Evolutionary conservation across 768 basidiomycete species (phyloP).

Genomic region (Tephrocybe sp.): DNA sequence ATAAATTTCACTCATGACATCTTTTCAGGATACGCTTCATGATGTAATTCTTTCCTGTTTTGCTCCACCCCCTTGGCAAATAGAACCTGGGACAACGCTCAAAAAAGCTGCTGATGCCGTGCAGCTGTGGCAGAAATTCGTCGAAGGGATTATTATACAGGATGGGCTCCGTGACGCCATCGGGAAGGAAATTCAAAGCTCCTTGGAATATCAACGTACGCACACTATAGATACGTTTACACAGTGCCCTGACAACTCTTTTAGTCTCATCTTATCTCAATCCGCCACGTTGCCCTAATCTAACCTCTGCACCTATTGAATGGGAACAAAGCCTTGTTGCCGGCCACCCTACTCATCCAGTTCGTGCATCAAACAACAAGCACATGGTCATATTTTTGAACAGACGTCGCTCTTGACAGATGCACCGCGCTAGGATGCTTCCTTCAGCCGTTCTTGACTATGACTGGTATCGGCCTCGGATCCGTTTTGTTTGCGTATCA

Average conservation of each 20-base stretch:
- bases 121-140: constrained; percentile 43
- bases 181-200: constrained; percentile 43
- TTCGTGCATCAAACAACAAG: constrained; percentile 21
- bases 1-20: background rate
- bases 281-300: constrained; percentile 42
- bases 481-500: constrained; percentile 47
- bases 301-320: constrained; percentile 42
- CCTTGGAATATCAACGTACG: constrained; percentile 45
- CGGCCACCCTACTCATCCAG: constrained; percentile 62
- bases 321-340: constrained; percentile 62
- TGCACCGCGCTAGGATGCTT: constrained; percentile 55
- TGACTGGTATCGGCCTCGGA: constrained; percentile 54
- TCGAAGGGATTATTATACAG: constrained; percentile 33
- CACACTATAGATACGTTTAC: background rate
- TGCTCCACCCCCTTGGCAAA: constrained; percentile 37
- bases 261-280: constrained; percentile 37
- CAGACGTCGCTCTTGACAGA: constrained; percentile 34
- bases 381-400: background rate
- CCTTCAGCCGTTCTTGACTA: constrained; percentile 33
- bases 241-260: background rate
- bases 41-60: constrained; percentile 31
- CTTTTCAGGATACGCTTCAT: constrained; percentile 24
- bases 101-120: constrained; percentile 31
- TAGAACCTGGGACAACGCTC: constrained; percentile 28
- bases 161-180: constrained; percentile 33